Percentiles rank a stretch among this genome's conserved stretches.
Conservation (phyloP, 169 alveolate genomes). For the Plasmodium berghei region DNA sequence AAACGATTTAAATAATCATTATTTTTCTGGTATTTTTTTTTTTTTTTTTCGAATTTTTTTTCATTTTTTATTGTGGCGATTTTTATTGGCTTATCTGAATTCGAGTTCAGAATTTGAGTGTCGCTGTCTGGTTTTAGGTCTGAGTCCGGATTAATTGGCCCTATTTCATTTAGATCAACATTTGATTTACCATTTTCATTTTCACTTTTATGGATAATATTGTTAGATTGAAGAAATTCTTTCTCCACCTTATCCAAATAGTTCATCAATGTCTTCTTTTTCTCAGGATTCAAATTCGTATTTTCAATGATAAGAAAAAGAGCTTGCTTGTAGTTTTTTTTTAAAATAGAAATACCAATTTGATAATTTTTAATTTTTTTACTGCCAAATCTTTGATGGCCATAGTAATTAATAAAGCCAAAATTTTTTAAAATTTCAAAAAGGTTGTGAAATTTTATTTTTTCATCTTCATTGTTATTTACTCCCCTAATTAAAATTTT, state of each 20-base stretch:
- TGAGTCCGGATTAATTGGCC: too few relatives aligned
- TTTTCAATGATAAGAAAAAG: conserved; percentile 80
- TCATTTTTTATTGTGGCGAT: not conserved
- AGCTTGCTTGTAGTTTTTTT: conserved; percentile 86
- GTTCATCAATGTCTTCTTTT: conserved; percentile 22
- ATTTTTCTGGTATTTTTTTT: conserved; percentile 2
- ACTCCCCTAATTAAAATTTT: conserved; percentile 91
- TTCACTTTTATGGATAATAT: not conserved
- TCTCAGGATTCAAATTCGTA: conserved; percentile 60
- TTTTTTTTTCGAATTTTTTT: conserved; percentile 11
- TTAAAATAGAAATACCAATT: conserved; percentile 91
- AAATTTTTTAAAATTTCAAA: conserved; percentile 84
- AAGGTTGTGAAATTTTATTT: conserved; percentile 70
- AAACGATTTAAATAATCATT: conserved; percentile 21
- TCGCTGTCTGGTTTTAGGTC: not conserved
- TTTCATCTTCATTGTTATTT: conserved; percentile 42
- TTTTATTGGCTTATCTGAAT: not conserved
- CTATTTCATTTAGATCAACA: too few relatives aligned
- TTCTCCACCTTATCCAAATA: conserved; percentile 45
- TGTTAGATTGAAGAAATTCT: not conserved
- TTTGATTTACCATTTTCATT: not conserved
- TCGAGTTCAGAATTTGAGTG: not conserved
- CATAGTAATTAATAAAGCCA: conserved; percentile 95
- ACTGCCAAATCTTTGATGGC: conserved; percentile 95
- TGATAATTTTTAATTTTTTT: conserved; percentile 90